Evolutionary conservation across 495 filamentous ascomycete genomes (phyloP).

Genomic region (Aspergillus haitiensis): DNA sequence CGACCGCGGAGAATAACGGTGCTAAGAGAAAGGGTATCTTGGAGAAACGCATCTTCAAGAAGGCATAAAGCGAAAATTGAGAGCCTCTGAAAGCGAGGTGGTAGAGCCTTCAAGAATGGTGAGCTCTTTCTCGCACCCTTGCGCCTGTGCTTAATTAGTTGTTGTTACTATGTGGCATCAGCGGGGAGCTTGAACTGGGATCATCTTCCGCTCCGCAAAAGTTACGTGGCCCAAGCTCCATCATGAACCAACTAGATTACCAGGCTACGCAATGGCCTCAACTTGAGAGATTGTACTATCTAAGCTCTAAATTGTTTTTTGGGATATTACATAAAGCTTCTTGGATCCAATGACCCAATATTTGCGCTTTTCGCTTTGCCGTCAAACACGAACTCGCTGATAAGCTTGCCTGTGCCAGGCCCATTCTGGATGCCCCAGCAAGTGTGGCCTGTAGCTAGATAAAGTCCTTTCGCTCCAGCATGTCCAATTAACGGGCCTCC

Average conservation of each 20-base stretch:
- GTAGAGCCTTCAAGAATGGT: slow-evolving; percentile 8
- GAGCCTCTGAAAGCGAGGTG: slow-evolving; percentile 20
- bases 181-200: slow-evolving; percentile 23
- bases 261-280: background rate
- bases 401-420: slow-evolving; percentile 83
- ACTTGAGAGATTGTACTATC: background rate
- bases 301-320: slow-evolving; percentile 12
- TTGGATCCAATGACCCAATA: slow-evolving; percentile 69
- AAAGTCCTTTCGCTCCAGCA: slow-evolving; percentile 71
- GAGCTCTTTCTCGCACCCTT: background rate
- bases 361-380: slow-evolving; percentile 75
- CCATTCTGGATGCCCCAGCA: slow-evolving; percentile 99
- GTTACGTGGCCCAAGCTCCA: slow-evolving; percentile 44
- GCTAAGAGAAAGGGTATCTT: slow-evolving; percentile 31
- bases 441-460: slow-evolving; percentile 87
- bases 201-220: slow-evolving; percentile 35
- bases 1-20: slow-evolving; percentile 35
- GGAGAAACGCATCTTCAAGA: slow-evolving; percentile 36
- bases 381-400: slow-evolving; percentile 84
- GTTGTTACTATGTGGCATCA: slow-evolving; percentile 27
- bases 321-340: slow-evolving; percentile 44
- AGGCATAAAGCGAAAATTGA: slow-evolving; percentile 29
- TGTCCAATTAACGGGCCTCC: slow-evolving; percentile 76
- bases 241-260: slow-evolving; percentile 3
- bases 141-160: slow-evolving; percentile 3